Conservation (phyloP, 208 protist species). For the Leishmania guyanensis region DNA sequence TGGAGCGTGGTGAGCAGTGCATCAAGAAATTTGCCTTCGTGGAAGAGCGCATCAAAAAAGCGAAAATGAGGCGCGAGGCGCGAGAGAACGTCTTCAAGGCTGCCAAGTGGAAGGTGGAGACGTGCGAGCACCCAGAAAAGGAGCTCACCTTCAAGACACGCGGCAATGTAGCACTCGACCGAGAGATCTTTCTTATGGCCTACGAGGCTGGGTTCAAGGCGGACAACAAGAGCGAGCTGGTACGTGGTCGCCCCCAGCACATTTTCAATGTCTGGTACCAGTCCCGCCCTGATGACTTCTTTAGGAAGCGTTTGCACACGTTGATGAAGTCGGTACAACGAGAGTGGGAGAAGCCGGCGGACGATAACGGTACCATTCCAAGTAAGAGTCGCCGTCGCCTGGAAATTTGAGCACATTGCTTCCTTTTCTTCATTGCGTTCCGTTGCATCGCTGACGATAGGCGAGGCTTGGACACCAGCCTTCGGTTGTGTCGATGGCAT, state of each 20-base stretch:
- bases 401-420: slow-evolving; percentile 6
- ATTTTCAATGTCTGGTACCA: slow-evolving; percentile 86
- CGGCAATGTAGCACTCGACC: slow-evolving; percentile 52
- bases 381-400: slow-evolving; percentile 32
- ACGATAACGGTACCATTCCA: slow-evolving; percentile 31
- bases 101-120: slow-evolving; percentile 85
- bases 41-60: slow-evolving; percentile 59
- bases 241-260: slow-evolving; percentile 68
- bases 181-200: slow-evolving; percentile 70
- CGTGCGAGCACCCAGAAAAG: slow-evolving; percentile 63
- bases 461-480: neutral
- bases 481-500: neutral
- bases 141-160: slow-evolving; percentile 58
- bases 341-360: slow-evolving; percentile 64
- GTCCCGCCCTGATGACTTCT: slow-evolving; percentile 61
- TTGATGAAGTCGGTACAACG: slow-evolving; percentile 72
- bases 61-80: slow-evolving; percentile 38
- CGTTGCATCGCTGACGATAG: neutral
- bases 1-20: slow-evolving; percentile 78
- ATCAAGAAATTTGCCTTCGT: slow-evolving; percentile 67
- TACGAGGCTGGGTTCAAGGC: slow-evolving; percentile 71
- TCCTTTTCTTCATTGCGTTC: neutral
- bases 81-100: slow-evolving; percentile 62
- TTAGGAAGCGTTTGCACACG: slow-evolving; percentile 50
- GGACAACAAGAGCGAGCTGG: slow-evolving; percentile 40